Conservation (phyloP, 495 filamentous ascomycete genomes). For the Podospora sp. region DNA sequence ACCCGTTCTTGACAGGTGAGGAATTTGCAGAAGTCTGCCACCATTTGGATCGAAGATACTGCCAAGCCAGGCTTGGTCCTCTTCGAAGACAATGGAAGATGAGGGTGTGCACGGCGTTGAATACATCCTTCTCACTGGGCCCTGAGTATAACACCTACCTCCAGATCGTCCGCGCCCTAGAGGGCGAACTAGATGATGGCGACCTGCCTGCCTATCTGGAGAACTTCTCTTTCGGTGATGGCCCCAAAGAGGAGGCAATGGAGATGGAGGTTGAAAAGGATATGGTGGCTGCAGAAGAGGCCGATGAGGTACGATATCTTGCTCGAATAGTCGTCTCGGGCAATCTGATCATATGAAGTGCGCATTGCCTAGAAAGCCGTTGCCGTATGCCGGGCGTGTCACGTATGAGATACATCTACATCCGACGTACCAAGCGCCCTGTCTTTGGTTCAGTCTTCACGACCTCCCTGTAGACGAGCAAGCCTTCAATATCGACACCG, state of each 20-base stretch:
- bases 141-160: conserved; percentile 46
- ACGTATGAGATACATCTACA: conserved; percentile 63
- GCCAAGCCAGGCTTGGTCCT: conserved; percentile 52
- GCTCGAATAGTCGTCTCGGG: not conserved
- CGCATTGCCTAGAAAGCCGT: conserved; percentile 26
- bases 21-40: conserved; percentile 66
- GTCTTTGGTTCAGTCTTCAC: conserved; percentile 60
- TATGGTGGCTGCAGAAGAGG: conserved; percentile 50
- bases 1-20: conserved; percentile 59
- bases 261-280: conserved; percentile 25
- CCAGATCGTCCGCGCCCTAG: conserved; percentile 51
- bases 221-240: conserved; percentile 36
- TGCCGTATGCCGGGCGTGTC: conserved; percentile 49
- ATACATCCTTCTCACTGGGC: conserved; percentile 34
- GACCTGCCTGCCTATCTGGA: conserved; percentile 47
- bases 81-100: conserved; percentile 47
- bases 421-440: conserved; percentile 59
- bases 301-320: conserved; percentile 45
- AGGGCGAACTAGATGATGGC: conserved; percentile 42
- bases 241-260: conserved; percentile 3
- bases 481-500: conserved; percentile 59
- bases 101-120: conserved; percentile 39
- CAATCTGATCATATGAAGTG: conserved; percentile 16
- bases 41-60: conserved; percentile 58
- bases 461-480: conserved; percentile 46